Evolutionary conservation across 192 early-diverging fungal genomes (phyloP).

Genomic region (Podila horticola): DNA sequence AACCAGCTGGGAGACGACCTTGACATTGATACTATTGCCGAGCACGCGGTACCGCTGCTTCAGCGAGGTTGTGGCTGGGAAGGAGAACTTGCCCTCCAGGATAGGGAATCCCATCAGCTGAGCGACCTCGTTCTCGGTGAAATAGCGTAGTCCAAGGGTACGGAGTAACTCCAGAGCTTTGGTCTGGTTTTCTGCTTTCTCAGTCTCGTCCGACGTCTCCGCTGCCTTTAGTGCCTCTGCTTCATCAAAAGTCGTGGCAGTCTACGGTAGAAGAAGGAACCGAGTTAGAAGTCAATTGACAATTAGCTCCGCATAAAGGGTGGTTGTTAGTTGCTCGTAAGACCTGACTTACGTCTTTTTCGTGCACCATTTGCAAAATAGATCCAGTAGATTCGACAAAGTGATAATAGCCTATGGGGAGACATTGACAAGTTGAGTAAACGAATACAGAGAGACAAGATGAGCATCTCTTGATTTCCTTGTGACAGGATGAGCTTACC

Average conservation of each 20-base stretch:
- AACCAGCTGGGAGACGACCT: conserved; percentile 82
- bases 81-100: conserved; percentile 64
- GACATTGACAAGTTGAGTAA: background rate
- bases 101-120: conserved; percentile 83
- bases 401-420: conserved; percentile 69
- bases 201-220: background rate
- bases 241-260: conserved; percentile 43
- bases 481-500: conserved; percentile 29
- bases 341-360: conserved; percentile 55
- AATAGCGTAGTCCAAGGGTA: conserved; percentile 59
- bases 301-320: background rate
- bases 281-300: background rate
- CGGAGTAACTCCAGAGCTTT: conserved; percentile 49
- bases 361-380: conserved; percentile 61
- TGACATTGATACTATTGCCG: conserved; percentile 92
- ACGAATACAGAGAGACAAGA: conserved; percentile 12
- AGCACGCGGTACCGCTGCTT: conserved; percentile 88
- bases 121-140: conserved; percentile 74
- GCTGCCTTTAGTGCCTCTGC: conserved; percentile 31
- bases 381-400: conserved; percentile 70
- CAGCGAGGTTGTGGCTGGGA: conserved; percentile 70
- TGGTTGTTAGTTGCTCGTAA: no score
- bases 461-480: no score
- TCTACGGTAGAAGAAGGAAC: conserved; percentile 8
- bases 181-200: conserved; percentile 32